A percentile compares a stretch with the other conserved stretches of the same genome.
Conservation (phyloP, 345 rosid species). For the Garcia nutans region DNA sequence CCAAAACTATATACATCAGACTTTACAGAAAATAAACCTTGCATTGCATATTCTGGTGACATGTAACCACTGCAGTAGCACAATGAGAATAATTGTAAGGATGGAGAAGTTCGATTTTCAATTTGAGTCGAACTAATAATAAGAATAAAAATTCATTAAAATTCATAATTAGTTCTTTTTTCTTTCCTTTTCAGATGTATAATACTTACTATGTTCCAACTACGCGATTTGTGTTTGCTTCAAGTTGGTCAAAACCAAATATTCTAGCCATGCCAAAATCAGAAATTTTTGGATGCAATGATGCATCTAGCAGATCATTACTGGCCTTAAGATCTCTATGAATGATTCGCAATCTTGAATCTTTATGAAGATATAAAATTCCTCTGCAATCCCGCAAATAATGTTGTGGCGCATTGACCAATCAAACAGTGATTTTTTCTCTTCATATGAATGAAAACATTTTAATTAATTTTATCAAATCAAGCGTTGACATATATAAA, state of each 20-base stretch:
- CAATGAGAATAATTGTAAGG: no score
- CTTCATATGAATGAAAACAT: conserved; percentile 8
- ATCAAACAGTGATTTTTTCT: conserved; percentile 12
- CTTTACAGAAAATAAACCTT: conserved; percentile 30
- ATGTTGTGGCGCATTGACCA: conserved; percentile 26
- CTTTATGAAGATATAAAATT: conserved; percentile 25
- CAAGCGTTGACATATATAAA: conserved; percentile 16
- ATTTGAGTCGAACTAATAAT: no score
- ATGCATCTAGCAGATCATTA: conserved; percentile 21
- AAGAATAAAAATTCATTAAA: no score
- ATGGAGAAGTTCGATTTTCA: no score
- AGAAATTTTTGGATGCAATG: conserved; percentile 31
- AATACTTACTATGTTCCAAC: conserved; percentile 34
- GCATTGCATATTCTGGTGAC: conserved; percentile 41
- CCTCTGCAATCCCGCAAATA: conserved; percentile 31
- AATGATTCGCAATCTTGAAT: conserved; percentile 28
- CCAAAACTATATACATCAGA: conserved; percentile 34
- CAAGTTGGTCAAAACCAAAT: conserved; percentile 24
- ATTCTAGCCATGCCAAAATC: conserved; percentile 38
- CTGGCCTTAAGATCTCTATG: conserved; percentile 34
- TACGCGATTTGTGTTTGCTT: conserved; percentile 28
- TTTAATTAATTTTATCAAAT: background rate
- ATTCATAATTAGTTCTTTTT: background rate
- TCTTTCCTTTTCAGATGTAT: background rate
- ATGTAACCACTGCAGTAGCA: conserved; percentile 26